Evolutionary conservation across 1,284 basidiomycete genomes (phyloP).

Genomic region (Cryptococcus wingfieldii): DNA sequence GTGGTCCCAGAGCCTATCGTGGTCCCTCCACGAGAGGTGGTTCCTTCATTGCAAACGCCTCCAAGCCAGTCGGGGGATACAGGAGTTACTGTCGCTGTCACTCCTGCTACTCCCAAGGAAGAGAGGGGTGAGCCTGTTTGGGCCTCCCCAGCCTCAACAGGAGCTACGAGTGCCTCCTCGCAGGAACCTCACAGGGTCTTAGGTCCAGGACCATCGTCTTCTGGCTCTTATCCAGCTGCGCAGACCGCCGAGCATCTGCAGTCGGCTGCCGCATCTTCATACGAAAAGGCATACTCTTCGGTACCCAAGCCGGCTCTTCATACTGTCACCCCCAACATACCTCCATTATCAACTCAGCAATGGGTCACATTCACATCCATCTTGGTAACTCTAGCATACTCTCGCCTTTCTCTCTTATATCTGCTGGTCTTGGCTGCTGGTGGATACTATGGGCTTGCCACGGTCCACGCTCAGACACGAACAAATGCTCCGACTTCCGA

Average conservation of each 20-base stretch:
- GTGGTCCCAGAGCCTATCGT: background rate
- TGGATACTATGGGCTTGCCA: background rate
- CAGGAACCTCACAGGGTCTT: background rate
- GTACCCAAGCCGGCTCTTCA: conserved; percentile 4
- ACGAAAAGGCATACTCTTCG: background rate
- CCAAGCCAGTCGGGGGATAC: background rate
- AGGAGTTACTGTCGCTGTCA: conserved; percentile 15
- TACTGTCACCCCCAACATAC: background rate
- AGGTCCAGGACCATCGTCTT: background rate
- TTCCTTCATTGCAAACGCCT: background rate
- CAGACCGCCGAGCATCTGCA: background rate
- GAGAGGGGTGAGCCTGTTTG: background rate
- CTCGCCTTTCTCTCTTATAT: conserved; percentile 5
- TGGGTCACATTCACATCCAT: background rate
- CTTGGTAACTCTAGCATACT: background rate
- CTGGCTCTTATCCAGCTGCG: background rate
- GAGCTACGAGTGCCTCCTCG: background rate
- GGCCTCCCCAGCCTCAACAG: background rate
- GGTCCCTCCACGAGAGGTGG: background rate
- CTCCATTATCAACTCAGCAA: background rate
- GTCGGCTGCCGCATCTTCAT: background rate
- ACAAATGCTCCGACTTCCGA: background rate
- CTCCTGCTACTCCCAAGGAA: conserved; percentile 21
- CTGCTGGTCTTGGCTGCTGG: conserved; percentile 3
- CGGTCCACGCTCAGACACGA: background rate